phyloP scores from a whole-genome alignment of 1,284 basidiomycete genomes.

The Apiotrichum siamense region DNA sequence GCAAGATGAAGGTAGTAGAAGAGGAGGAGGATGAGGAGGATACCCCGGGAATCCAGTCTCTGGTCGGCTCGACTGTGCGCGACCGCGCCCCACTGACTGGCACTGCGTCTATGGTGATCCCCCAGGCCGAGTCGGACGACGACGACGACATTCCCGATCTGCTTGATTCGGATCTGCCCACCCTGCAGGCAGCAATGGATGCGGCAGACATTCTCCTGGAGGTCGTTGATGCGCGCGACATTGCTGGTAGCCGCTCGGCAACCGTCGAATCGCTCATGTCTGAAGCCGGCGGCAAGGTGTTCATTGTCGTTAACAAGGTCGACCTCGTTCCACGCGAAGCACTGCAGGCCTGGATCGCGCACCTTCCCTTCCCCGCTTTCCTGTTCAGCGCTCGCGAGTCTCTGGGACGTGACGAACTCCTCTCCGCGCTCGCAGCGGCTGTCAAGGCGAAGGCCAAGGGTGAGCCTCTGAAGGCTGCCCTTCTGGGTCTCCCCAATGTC shows the following conservation, averaged over 20 bases:
- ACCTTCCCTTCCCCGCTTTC: slow-evolving; percentile 66
- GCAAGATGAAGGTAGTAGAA: slow-evolving; percentile 23
- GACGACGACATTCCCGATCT: slow-evolving; percentile 57
- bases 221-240: slow-evolving; percentile 81
- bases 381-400: slow-evolving; percentile 54
- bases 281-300: slow-evolving; percentile 46
- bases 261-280: slow-evolving; percentile 59
- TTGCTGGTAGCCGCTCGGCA: slow-evolving; percentile 61
- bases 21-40: slow-evolving; percentile 33
- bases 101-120: slow-evolving; percentile 8
- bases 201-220: slow-evolving; percentile 76
- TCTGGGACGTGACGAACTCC: slow-evolving; percentile 31
- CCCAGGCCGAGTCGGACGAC: slow-evolving; percentile 4
- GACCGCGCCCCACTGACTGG: slow-evolving; percentile 18
- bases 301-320: slow-evolving; percentile 78
- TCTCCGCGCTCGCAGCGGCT: slow-evolving; percentile 9
- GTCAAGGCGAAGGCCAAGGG: slow-evolving; percentile 44
- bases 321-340: slow-evolving; percentile 79
- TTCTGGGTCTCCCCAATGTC: slow-evolving; percentile 59
- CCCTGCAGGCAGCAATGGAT: slow-evolving; percentile 67
- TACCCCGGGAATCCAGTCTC: slow-evolving; percentile 35
- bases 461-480: slow-evolving; percentile 20
- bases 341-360: slow-evolving; percentile 66
- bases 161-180: slow-evolving; percentile 62
- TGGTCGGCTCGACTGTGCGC: slow-evolving; percentile 19